Percentiles rank a stretch among this genome's conserved stretches.
These are phyloP conservation scores for Colletotrichum acutatum DNA, from an alignment of 2,329 filamentous ascomycete species.

Conservation along the genomic window DNA sequence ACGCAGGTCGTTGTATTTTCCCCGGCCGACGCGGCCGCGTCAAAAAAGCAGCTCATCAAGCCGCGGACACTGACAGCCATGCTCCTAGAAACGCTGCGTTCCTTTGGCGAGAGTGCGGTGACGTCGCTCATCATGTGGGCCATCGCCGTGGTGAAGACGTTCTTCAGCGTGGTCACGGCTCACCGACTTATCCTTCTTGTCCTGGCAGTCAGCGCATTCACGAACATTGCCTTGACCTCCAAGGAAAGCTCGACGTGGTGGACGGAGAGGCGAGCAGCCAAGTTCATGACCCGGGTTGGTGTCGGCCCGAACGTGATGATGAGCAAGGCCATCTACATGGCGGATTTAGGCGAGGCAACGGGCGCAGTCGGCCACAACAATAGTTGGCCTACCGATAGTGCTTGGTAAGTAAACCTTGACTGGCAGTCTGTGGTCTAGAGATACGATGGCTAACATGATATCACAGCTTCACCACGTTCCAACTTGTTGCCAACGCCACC, in stretches of 20 bases:
- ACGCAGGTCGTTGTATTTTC: slow-evolving; percentile 72
- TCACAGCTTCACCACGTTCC: slow-evolving; percentile 70
- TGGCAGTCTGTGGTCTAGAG: neutral
- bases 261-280: slow-evolving; percentile 81
- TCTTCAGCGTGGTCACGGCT: slow-evolving; percentile 76
- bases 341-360: slow-evolving; percentile 78
- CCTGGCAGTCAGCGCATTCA: slow-evolving; percentile 74
- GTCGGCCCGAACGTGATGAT: slow-evolving; percentile 83
- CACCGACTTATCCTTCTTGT: slow-evolving; percentile 79
- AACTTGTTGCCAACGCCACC: slow-evolving; percentile 65
- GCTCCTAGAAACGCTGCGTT: slow-evolving; percentile 77
- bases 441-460: neutral
- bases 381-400: slow-evolving; percentile 58
- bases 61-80: slow-evolving; percentile 74
- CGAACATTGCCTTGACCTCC: slow-evolving; percentile 81
- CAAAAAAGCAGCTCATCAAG: slow-evolving; percentile 69
- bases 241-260: slow-evolving; percentile 83
- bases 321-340: slow-evolving; percentile 86
- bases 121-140: slow-evolving; percentile 83
- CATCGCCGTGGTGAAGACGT: slow-evolving; percentile 71
- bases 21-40: slow-evolving; percentile 55
- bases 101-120: slow-evolving; percentile 78
- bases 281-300: slow-evolving; percentile 85
- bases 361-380: slow-evolving; percentile 47
- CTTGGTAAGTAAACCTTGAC: slow-evolving; percentile 51